Evolutionary conservation across 352 stramenopile species (phyloP), one percentile per base, ranked within the genome.

Genomic region (Phytophthora citricola): DNA sequence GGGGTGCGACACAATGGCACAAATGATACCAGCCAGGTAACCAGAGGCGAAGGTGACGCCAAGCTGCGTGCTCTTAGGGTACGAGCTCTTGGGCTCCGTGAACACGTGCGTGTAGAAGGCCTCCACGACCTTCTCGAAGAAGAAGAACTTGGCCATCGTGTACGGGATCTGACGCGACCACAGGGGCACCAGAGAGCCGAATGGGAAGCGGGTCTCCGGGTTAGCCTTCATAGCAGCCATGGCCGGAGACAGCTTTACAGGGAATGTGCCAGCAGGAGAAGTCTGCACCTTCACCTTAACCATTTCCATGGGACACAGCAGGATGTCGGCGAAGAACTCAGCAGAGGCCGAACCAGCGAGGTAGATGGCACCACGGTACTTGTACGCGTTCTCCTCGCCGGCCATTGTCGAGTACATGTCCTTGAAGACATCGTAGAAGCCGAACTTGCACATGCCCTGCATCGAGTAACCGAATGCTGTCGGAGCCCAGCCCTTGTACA

Each of bases 71-170:
- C 71, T 85, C 74, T 98, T 97, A 48, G 84, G 75, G 91, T 98
- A 98, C 59, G 81, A 78, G 62, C 87, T 86, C 75, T 95, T 95
- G 51, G 91, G 91, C 74, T 93, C 87, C 45, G 91, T 97, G 75
- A 96, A 95, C 66, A 93, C 81, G 74, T 94, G 53, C 66, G 84
- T 91, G 81, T 94, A 94, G 73, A 94, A 94, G 17, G 68, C 80
- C 69, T 93, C 87, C 8, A 94, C 87, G 56, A 91, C 83, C 79
- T 94, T 94, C 63, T 94, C 87, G 63, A 98, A 98, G 74, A 99
- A 98, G 65, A 98, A 98, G 73, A 99, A 99, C 86, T 99, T 99
- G 58, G 97, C 94, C 95, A 99, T 99, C 51, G 98, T 99, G 93
- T 99, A 99, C 63, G 98, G 98, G 75, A 98, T 97, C 79, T 97